phyloP scores from a whole-genome alignment of 2,329 filamentous ascomycete genomes.

The Penicillium oxalicum region DNA sequence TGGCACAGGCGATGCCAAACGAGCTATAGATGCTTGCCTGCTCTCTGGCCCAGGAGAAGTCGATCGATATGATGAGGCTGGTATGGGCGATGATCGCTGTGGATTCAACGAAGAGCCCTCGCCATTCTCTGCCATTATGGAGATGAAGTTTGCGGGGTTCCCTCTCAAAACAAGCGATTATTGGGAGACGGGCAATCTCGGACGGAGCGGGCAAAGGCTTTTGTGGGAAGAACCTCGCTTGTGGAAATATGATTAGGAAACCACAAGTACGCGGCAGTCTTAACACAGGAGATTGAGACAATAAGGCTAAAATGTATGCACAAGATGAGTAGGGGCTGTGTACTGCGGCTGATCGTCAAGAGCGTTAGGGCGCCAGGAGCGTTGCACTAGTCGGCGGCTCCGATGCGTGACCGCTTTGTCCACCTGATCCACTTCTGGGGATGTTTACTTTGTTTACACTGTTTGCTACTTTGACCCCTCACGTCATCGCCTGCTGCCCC shows the following conservation, averaged over 20 bases:
- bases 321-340: slow-evolving; percentile 1
- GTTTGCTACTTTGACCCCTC: slow-evolving; percentile 21
- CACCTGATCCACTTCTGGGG: too few relatives aligned
- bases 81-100: slow-evolving; percentile 13
- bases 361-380: slow-evolving; percentile 1
- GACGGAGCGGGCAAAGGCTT: too few relatives aligned
- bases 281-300: background rate
- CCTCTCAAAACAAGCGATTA: too few relatives aligned
- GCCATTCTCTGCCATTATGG: slow-evolving; percentile 32
- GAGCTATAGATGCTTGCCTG: slow-evolving; percentile 49
- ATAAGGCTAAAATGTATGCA: slow-evolving; percentile 7
- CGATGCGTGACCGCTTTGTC: background rate
- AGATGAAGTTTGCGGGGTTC: background rate
- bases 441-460: slow-evolving; percentile 22
- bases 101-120: slow-evolving; percentile 33
- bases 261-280: too few relatives aligned
- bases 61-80: slow-evolving; percentile 16
- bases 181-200: too few relatives aligned
- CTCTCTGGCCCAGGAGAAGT: slow-evolving; percentile 37
- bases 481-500: slow-evolving; percentile 12
- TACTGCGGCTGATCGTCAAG: slow-evolving; percentile 8
- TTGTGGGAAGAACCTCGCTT: too few relatives aligned
- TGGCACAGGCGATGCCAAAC: slow-evolving; percentile 52
- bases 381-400: background rate
- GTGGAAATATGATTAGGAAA: too few relatives aligned